Base-by-base conservation (phyloP, 495 filamentous ascomycete genomes). In the Cenococcum geophilum region DNA sequence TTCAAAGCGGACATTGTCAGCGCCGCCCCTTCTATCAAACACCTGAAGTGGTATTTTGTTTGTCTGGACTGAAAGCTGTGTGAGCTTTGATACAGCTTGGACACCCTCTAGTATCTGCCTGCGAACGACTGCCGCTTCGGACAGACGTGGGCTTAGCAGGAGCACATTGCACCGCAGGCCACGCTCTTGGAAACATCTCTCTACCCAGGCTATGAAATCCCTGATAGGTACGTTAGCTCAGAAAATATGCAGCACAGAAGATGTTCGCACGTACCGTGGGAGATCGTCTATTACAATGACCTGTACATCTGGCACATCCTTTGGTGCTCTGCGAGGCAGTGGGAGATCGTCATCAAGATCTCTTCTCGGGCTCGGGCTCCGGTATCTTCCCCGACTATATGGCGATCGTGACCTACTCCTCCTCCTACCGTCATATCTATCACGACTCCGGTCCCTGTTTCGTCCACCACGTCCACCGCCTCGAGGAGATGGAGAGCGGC, bases 31-130 rank as follows among this genome's bases (percentile, higher is more conserved):
- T 18, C 92, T 86, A 74, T 92, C 88, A 68, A 97, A 97, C 20
- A 96, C 80, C 68, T 91, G 88, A 25, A 97, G 73, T 1, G 86
- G 79, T 55, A 97, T 86, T 64, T 84, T 87, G 51, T 85, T 83
- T 1, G 78, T 82, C 34, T 78, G 76, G 65, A 95, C 88, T 27
- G 87, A 82, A 47, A 76, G 73, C 6, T 79, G 76, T 40, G 86
- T 84, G 16, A 98, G 82, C 58, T 88, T 85, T 16, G 87, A 83
- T 21, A 97, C 86, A 22, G 88, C 93, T 48, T 86, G 83, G 14
- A 98, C 93, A 21, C 93, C 92, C 73, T 97, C 92, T 27, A 89
- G 70, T 43, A 93, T 87, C 71, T 95, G 91, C 57, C 90, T 83
- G 62, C 89, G 84, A 52, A 97, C 81, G 11, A 96, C 85, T 1